phyloP scores from a whole-genome alignment of 345 rosid species.

The Camelina hispida region DNA sequence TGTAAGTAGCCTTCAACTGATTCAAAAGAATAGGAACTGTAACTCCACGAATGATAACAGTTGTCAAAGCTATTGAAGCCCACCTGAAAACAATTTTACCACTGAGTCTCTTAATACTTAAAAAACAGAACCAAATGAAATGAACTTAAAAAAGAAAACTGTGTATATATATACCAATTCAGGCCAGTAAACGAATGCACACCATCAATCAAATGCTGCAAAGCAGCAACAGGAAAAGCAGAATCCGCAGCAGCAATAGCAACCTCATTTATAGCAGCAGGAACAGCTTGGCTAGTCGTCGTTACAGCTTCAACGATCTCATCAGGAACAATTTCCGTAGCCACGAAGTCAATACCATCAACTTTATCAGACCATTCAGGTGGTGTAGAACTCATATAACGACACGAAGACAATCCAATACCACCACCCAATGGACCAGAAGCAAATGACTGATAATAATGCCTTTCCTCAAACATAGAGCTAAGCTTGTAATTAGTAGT shows the following conservation, averaged over 20 bases:
- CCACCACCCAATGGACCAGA: conserved; percentile 38
- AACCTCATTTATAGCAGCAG: conserved; percentile 64
- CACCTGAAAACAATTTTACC: conserved; percentile 44
- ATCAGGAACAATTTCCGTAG: conserved; percentile 48
- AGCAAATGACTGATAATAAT: conserved; percentile 24
- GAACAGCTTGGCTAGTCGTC: conserved; percentile 44
- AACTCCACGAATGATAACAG: conserved; percentile 53
- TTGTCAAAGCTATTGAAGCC: conserved; percentile 58
- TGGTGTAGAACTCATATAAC: conserved; percentile 47
- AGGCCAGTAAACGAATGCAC: conserved; percentile 66
- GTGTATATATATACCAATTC: conserved; percentile 45
- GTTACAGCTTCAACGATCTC: conserved; percentile 47
- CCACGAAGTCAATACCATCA: conserved; percentile 47
- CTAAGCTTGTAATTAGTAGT: conserved; percentile 18
- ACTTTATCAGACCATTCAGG: conserved; percentile 50
- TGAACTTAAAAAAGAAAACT: not conserved
- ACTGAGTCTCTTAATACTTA: not conserved
- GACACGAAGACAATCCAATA: conserved; percentile 41
- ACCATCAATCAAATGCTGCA: conserved; percentile 62
- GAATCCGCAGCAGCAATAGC: conserved; percentile 82
- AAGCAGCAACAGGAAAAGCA: conserved; percentile 63
- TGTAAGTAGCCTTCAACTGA: conserved; percentile 55
- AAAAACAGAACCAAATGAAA: not conserved
- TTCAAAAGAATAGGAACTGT: conserved; percentile 52
- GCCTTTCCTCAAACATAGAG: conserved; percentile 37